A percentile compares a stretch with the other conserved stretches of the same genome.
These are phyloP conservation scores for Scortechinia acanthostroma DNA, from an alignment of 2,329 filamentous ascomycete genomes.

Conservation along the genomic window DNA sequence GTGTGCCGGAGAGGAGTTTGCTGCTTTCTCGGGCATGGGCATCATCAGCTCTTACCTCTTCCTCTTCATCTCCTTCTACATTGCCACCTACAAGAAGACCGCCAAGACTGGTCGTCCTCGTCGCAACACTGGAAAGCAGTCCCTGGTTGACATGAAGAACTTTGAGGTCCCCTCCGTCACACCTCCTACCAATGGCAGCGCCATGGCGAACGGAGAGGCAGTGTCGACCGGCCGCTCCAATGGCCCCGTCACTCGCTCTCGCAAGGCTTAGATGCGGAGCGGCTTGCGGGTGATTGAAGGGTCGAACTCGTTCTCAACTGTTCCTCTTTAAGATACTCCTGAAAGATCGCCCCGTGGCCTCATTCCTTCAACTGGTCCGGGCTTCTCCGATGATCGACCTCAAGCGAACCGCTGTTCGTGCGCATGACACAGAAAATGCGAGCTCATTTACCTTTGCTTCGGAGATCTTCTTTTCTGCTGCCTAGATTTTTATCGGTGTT, in stretches of 20 bases:
- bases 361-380: neutral
- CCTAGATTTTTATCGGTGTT: neutral
- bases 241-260: conserved; percentile 56
- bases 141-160: conserved; percentile 63
- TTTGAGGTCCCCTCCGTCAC: conserved; percentile 5
- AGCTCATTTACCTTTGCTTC: too few species aligned
- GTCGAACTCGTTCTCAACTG: neutral
- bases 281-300: neutral
- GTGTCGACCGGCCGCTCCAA: conserved; percentile 28
- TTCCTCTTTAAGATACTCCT: neutral
- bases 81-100: conserved; percentile 88
- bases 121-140: conserved; percentile 58
- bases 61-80: conserved; percentile 98
- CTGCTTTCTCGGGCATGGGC: conserved; percentile 82
- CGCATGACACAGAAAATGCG: too few species aligned
- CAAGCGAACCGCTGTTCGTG: too few species aligned
- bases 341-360: neutral
- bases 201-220: conserved; percentile 33
- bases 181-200: conserved; percentile 22
- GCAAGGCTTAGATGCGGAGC: conserved; percentile 56
- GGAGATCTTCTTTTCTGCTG: neutral
- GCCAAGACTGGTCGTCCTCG: conserved; percentile 74
- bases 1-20: conserved; percentile 94
- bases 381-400: neutral
- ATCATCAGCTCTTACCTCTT: conserved; percentile 92